These are phyloP conservation scores for Debaryomyces nepalensis DNA, from an alignment of 1,139 yeast species.

Conservation along the genomic window DNA sequence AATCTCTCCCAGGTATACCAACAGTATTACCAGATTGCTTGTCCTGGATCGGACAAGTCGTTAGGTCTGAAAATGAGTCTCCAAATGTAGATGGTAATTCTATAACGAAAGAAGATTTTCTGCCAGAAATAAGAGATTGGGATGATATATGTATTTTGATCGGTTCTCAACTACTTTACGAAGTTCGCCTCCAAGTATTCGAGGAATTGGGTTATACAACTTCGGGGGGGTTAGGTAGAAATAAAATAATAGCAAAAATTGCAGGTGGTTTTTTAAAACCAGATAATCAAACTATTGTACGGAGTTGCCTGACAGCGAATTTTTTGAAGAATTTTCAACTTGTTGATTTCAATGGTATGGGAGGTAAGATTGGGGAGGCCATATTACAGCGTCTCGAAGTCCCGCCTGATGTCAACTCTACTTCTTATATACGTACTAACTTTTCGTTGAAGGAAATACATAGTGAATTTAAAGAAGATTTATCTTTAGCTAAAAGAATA, in stretches of 20 bases:
- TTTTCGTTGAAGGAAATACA: constrained; percentile 42
- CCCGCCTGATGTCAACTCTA: constrained; percentile 45
- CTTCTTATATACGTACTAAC: constrained; percentile 52
- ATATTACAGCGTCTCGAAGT: constrained; percentile 50
- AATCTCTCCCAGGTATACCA: constrained; percentile 58
- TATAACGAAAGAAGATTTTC: constrained; percentile 18
- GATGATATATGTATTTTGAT: constrained; percentile 74
- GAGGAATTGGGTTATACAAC: constrained; percentile 76
- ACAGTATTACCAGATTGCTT: constrained; percentile 35
- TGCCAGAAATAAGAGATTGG: constrained; percentile 61
- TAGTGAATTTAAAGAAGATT: constrained; percentile 43
- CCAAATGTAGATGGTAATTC: constrained; percentile 20
- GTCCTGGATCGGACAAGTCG: constrained; percentile 36
- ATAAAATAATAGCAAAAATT: constrained; percentile 80
- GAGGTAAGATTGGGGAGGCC: constrained; percentile 84
- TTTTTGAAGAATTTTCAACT: constrained; percentile 69
- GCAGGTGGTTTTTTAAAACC: constrained; percentile 90
- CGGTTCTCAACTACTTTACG: constrained; percentile 62
- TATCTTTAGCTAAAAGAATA: constrained; percentile 50
- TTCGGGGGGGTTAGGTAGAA: constrained; percentile 84
- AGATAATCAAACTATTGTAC: constrained; percentile 77
- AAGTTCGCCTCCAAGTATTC: constrained; percentile 58
- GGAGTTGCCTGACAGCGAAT: constrained; percentile 48
- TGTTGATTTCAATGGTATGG: constrained; percentile 84
- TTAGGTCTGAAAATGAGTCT: constrained; percentile 20